Base-by-base conservation (phyloP, 176 grass and related monocot genomes). In the Paspalum vaginatum region DNA sequence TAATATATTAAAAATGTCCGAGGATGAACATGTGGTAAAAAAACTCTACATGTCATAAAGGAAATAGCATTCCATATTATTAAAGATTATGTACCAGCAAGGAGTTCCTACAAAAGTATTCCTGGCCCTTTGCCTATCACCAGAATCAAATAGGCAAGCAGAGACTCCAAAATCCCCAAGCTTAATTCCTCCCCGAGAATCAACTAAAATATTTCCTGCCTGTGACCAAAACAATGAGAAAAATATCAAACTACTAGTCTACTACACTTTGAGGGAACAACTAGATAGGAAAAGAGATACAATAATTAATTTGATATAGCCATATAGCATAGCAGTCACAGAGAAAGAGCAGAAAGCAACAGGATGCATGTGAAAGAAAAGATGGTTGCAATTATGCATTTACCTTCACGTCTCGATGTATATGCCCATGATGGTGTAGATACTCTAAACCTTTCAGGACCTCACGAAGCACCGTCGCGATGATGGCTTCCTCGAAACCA, bases 161-260 rank as follows among this genome's bases (percentile, higher is more conserved):
- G 96, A 98, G 74, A 98, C 96, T 53, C 96, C 96, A 84, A 95
- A 98, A 76, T 98, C 96, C 74, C 90, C 92, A 61, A 99, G 96
- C 83, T 99, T 99, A 84, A 95, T 66, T 81, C 84, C 90, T 60
- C 90, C 90, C 42, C 77, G 69, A 86, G 84, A 70, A 91, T 99
- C 90, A 1, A 93, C 90, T 68, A 99, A 87, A 48, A 99, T 99
- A 84, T 99, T 99, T 79, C 96, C 96, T 91, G 96, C 96, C 96
- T 99, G 70, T 55, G 25, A 85, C 24, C 75, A 66, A 56, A 77
- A 37, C 5, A 77, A 89, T 51, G 12, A 6, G 62, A 0, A 76
- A 78, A 55, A 69, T 27, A 90, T n/a, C 18, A 51, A 47, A n/a
- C n/a, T n/a, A n/a, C n/a, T n/a, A n/a, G n/a, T n/a, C 54, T 65